Evolutionary conservation across 2,329 filamentous ascomycete genomes (phyloP).

Genomic region (Fusarium sacchari): DNA sequence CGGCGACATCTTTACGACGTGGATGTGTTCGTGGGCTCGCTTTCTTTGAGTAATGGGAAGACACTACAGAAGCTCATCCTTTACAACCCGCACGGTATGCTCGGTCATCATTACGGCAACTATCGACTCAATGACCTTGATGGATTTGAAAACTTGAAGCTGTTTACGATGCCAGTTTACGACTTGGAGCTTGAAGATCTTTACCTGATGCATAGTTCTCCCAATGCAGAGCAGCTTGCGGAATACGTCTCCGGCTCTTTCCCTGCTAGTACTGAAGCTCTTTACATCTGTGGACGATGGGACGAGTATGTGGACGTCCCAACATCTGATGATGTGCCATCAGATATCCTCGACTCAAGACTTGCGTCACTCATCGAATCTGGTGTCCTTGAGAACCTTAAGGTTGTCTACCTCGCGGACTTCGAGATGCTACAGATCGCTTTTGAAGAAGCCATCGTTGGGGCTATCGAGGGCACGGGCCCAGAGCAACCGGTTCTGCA

Average conservation of each 20-base stretch:
- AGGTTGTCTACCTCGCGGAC: slow-evolving; percentile 19
- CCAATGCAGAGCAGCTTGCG: background rate
- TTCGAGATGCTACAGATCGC: background rate
- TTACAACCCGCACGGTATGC: slow-evolving; percentile 1
- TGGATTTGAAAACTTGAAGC: background rate
- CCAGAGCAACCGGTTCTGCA: background rate
- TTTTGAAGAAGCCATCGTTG: rapidly evolving
- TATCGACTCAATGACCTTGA: background rate
- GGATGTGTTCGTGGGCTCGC: background rate
- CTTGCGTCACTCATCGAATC: slow-evolving; percentile 13
- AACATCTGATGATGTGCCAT: background rate
- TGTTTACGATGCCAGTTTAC: background rate
- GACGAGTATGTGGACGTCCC: rapidly evolving
- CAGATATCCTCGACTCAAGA: background rate
- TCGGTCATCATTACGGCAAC: background rate
- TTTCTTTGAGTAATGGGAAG: background rate
- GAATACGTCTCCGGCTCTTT: background rate
- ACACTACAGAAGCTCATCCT: slow-evolving; percentile 9
- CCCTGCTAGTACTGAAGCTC: background rate
- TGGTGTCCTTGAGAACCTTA: background rate
- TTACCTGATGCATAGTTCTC: rapidly evolving
- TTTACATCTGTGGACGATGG: slow-evolving; percentile 10
- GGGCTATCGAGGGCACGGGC: background rate
- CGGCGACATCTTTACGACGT: background rate
- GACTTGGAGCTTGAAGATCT: background rate